Evolutionary conservation across 1,284 basidiomycete genomes (phyloP).

Genomic region (Cryptococcus neoformans): DNA sequence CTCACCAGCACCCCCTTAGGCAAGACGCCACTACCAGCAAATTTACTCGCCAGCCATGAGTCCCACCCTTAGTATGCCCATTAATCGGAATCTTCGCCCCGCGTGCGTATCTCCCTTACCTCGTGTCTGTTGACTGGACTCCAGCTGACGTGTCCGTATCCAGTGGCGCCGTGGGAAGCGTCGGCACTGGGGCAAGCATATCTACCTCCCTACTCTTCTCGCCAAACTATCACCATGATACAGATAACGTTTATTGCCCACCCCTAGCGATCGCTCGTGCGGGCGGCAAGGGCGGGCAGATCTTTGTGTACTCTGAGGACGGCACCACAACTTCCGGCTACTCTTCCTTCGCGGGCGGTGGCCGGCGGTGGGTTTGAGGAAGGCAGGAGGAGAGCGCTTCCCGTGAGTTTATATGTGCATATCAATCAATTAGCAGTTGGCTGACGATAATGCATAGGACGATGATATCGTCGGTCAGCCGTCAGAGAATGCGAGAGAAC

Average conservation of each 20-base stretch:
- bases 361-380: slow-evolving; percentile 51
- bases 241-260: slow-evolving; percentile 14
- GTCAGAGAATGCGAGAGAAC: slow-evolving; percentile 42
- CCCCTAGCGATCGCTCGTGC: slow-evolving; percentile 46
- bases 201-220: slow-evolving; percentile 25
- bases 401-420: slow-evolving; percentile 24
- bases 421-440: neutral
- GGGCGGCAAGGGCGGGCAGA: slow-evolving; percentile 39
- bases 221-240: slow-evolving; percentile 19
- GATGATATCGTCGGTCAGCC: slow-evolving; percentile 33
- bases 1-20: slow-evolving; percentile 3
- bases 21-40: slow-evolving; percentile 12
- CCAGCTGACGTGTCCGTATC: neutral
- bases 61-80: slow-evolving; percentile 9
- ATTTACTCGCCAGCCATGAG: slow-evolving; percentile 7
- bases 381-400: slow-evolving; percentile 49
- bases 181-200: slow-evolving; percentile 27
- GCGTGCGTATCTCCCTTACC: slow-evolving; percentile 20
- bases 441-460: slow-evolving; percentile 1
- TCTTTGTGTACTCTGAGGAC: slow-evolving; percentile 43
- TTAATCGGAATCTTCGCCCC: slow-evolving; percentile 35
- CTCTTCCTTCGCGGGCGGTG: slow-evolving; percentile 41
- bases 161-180: slow-evolving; percentile 34
- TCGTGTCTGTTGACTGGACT: neutral
- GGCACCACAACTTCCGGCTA: slow-evolving; percentile 16